phyloP scores from a whole-genome alignment of 495 filamentous ascomycete genomes.

The Aspergillus bertholletiae region DNA sequence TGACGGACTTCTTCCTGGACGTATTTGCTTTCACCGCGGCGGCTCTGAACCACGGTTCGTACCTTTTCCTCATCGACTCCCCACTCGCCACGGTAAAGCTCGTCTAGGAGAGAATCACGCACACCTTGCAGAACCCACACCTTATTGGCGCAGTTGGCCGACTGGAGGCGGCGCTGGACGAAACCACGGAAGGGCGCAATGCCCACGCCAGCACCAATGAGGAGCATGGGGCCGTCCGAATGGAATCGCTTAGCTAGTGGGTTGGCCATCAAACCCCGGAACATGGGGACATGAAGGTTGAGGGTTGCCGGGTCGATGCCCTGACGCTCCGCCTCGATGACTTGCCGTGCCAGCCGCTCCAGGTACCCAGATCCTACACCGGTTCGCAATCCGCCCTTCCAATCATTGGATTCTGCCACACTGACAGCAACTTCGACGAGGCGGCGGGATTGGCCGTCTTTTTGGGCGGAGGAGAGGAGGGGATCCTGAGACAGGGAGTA shows the following conservation, averaged over 20 bases:
- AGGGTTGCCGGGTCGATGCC: constrained; percentile 49
- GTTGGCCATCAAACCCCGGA: constrained; percentile 98
- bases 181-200: constrained; percentile 97
- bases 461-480: constrained; percentile 68
- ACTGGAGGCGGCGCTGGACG: constrained; percentile 89
- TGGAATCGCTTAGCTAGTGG: constrained; percentile 86
- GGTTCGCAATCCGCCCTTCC: constrained; percentile 63
- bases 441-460: constrained; percentile 68
- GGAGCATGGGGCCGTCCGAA: constrained; percentile 91
- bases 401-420: constrained; percentile 82
- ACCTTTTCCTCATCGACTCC: constrained; percentile 90
- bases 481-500: constrained; percentile 98
- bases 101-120: constrained; percentile 85
- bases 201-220: constrained; percentile 94
- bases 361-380: constrained; percentile 82
- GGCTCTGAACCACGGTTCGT: constrained; percentile 88
- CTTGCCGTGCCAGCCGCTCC: constrained; percentile 69
- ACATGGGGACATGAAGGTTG: constrained; percentile 84
- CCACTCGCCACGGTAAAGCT: constrained; percentile 95
- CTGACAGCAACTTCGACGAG: constrained; percentile 93
- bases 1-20: constrained; percentile 82
- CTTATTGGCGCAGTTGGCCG: constrained; percentile 97
- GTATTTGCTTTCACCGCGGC: constrained; percentile 71
- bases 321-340: constrained; percentile 58
- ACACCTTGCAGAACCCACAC: constrained; percentile 99